Percentiles rank a stretch among this genome's conserved stretches.
Conservation (phyloP, 306 rosid species). For the Rosa persica region DNA sequence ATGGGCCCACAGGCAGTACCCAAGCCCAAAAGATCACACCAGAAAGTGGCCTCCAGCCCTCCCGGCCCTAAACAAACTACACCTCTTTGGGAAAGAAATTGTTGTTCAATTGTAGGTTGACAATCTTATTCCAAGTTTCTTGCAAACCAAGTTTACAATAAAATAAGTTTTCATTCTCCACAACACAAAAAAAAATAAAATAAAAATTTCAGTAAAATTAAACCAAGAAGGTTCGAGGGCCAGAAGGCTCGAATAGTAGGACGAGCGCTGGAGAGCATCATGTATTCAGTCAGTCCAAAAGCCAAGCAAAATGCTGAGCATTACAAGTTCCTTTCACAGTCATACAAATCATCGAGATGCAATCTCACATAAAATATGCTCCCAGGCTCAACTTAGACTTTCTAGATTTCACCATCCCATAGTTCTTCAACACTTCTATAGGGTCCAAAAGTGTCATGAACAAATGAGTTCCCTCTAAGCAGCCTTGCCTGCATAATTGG, state of each 20-base stretch:
- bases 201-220: too few species aligned
- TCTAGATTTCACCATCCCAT: slow-evolving; percentile 81
- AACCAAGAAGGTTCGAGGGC: too few species aligned
- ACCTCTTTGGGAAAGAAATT: too few species aligned
- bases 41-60: too few species aligned
- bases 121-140: too few species aligned
- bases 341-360: not conserved
- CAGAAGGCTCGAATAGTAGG: not conserved
- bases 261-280: not conserved
- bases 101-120: too few species aligned
- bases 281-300: not conserved
- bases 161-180: too few species aligned
- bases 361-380: not conserved
- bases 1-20: too few species aligned
- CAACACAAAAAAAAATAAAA: too few species aligned
- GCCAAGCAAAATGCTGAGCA: not conserved
- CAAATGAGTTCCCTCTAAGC: slow-evolving; percentile 44
- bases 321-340: not conserved
- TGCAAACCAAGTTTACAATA: too few species aligned
- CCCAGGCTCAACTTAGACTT: not conserved
- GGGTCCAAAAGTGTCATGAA: slow-evolving; percentile 51
- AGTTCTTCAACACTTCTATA: slow-evolving; percentile 54
- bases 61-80: too few species aligned
- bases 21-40: too few species aligned
- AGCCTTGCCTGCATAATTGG: slow-evolving; percentile 58